Evolutionary conservation across 1,139 yeast species (phyloP).

Genomic region (Pneumocystis oryctolagi): DNA sequence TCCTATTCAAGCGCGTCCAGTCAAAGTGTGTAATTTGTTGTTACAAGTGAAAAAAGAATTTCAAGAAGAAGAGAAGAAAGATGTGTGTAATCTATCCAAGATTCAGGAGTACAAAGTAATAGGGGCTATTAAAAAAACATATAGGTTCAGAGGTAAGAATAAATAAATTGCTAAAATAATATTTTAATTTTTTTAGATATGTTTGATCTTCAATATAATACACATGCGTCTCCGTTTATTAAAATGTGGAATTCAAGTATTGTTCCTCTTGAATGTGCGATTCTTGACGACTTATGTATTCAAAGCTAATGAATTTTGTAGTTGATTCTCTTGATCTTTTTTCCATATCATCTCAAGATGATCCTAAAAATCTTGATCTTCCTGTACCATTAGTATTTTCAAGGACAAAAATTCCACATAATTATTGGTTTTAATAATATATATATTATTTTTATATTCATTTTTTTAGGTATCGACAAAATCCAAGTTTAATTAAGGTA

Average conservation of each 20-base stretch:
- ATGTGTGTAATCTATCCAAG: not conserved
- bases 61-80: not conserved
- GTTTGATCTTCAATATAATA: not conserved
- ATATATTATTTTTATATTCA: not conserved
- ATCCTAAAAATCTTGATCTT: constrained; percentile 41
- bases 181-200: not conserved
- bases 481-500: constrained; percentile 39
- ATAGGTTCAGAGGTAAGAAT: constrained; percentile 42
- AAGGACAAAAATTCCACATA: constrained; percentile 57
- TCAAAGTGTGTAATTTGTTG: constrained; percentile 21
- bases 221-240: not conserved
- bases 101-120: constrained; percentile 21
- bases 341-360: constrained; percentile 20
- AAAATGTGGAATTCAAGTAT: not conserved
- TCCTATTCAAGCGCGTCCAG: constrained; percentile 44
- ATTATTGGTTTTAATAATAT: constrained; percentile 32
- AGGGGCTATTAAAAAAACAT: constrained; percentile 55
- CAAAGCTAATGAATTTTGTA: not conserved
- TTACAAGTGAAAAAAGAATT: constrained; percentile 15
- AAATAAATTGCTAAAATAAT: not conserved
- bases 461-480: constrained; percentile 31
- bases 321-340: constrained; percentile 1
- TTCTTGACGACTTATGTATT: not conserved
- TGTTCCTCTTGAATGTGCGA: not conserved
- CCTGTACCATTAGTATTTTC: constrained; percentile 84